phyloP scores from a whole-genome alignment of 768 basidiomycete genomes.

The Trametes cubensis region DNA sequence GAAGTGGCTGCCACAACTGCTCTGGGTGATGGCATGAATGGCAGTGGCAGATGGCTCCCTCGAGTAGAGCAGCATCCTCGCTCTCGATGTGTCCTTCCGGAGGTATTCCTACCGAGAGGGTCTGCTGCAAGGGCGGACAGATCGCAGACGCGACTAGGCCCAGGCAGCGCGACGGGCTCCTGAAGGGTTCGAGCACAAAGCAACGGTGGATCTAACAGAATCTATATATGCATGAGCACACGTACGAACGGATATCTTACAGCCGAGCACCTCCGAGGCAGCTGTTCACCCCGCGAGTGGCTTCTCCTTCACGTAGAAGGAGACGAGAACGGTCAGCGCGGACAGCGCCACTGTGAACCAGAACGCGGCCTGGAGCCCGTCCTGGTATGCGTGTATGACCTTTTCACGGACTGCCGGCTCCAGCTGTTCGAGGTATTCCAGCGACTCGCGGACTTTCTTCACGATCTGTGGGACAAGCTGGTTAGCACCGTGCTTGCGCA shows the following conservation, averaged over 20 bases:
- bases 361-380: slow-evolving; percentile 51
- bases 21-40: too few species aligned
- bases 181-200: neutral
- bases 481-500: too few species aligned
- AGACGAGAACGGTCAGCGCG: slow-evolving; percentile 44
- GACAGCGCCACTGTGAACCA: slow-evolving; percentile 50
- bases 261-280: neutral
- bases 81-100: too few species aligned
- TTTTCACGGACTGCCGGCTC: slow-evolving; percentile 32
- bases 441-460: slow-evolving; percentile 37
- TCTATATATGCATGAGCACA: neutral
- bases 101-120: too few species aligned
- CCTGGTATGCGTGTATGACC: slow-evolving; percentile 37
- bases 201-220: neutral
- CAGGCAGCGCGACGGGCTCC: neutral
- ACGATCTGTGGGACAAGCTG: slow-evolving; percentile 30
- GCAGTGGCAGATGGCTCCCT: too few species aligned
- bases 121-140: neutral
- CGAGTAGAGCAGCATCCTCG: too few species aligned
- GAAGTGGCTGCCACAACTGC: too few species aligned
- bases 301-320: slow-evolving; percentile 58
- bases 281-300: slow-evolving; percentile 29
- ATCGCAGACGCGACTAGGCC: neutral
- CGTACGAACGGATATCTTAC: neutral
- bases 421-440: slow-evolving; percentile 37